A percentile compares a stretch with the other conserved stretches of the same genome.
These are phyloP conservation scores for Zanthoxylum bungeanum DNA, from an alignment of 345 rosid genomes.

Conservation along the genomic window DNA sequence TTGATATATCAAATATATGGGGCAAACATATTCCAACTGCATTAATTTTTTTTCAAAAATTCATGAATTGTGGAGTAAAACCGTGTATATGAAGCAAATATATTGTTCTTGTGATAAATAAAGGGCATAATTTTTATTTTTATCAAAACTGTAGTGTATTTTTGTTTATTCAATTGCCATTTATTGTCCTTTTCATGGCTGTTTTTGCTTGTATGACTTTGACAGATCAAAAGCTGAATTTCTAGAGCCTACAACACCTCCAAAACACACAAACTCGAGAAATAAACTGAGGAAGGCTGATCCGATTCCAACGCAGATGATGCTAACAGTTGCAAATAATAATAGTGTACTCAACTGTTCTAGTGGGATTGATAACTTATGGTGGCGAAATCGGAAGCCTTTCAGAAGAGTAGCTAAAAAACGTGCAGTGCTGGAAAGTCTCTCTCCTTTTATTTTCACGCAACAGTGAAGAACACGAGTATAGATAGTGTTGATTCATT, in stretches of 20 bases:
- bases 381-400: conserved; percentile 78
- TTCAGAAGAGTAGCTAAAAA: conserved; percentile 53
- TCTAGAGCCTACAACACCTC: conserved; percentile 63
- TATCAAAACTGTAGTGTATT: neutral
- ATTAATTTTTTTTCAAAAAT: neutral
- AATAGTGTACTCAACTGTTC: conserved; percentile 6
- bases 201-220: conserved; percentile 10
- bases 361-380: conserved; percentile 34
- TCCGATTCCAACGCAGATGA: conserved; percentile 14
- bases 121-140: neutral
- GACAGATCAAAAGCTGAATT: conserved; percentile 35
- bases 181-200: neutral
- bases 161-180: neutral
- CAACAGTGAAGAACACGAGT: conserved; percentile 16
- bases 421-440: conserved; percentile 44
- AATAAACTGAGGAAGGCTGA: conserved; percentile 14
- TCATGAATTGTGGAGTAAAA: neutral
- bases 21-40: neutral
- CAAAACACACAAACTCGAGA: conserved; percentile 26
- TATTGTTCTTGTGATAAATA: neutral
- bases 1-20: neutral
- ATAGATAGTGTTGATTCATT: conserved; percentile 27
- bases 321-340: conserved; percentile 5
- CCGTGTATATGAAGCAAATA: neutral
- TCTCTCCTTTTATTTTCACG: conserved; percentile 44